Evolutionary conservation across 2,329 filamentous ascomycete genomes (phyloP), one percentile per base, ranked within the genome.

Genomic region (Herpomyces periplanetae): DNA sequence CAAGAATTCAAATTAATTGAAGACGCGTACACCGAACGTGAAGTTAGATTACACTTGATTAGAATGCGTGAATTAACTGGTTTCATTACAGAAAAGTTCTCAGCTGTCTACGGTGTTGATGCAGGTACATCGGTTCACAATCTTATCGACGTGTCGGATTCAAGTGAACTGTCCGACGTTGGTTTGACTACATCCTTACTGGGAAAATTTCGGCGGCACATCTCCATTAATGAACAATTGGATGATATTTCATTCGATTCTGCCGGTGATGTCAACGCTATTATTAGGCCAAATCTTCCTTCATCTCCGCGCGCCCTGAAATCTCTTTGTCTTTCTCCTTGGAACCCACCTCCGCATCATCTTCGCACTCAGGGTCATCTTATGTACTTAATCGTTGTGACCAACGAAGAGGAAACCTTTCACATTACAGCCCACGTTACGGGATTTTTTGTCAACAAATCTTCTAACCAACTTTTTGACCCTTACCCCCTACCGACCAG

Each of bases 1-100:
- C 64, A 73, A 13, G 63, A 73, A 31, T 51, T 88, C 23, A 52
- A 51, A 20, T 44, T 96, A 29, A 57, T 88, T 21, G 64, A 88
- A 41, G 80, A 96, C 34, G 68, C 84, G 17, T 96, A 96, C 39
- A 96, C 69, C 16, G 80, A 96, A 44, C 91, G 87, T 44, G 80
- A 96, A 42, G 75, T 80, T 12, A 61, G 84, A 27, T 64, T 96
- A 47, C 80, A 96, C 40, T 45, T 91, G 27, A 57, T 96, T 20
- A 54, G 80, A 27, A 62, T 87, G 25, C 54, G 80, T 26, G 80
- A 96, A 35, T 51, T 96, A 27, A 71, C 96, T 30, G 80, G 80
- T 18, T 75, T 75, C 30, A 60, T 75, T 16, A 71, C 71, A 16
- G 58, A 88, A 38, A 61, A 73, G 24, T 63, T 69, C 21, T 80